Evolutionary conservation across 2,329 filamentous ascomycete species (phyloP).

Genomic region (Coniochaeta sp.): DNA sequence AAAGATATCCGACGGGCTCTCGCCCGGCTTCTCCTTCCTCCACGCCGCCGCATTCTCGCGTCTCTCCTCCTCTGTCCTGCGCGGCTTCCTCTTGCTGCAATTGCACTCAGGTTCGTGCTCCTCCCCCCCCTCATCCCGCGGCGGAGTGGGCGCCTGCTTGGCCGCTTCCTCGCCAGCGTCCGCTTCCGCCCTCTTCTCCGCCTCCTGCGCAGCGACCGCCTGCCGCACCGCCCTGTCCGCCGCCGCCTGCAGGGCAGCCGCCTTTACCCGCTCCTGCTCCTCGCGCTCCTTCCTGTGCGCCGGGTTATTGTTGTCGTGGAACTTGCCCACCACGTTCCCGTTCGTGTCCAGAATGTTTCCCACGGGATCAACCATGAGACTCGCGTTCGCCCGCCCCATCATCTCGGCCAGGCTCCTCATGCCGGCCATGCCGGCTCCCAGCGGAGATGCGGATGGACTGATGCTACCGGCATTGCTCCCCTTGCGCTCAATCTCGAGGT

Average conservation of each 20-base stretch:
- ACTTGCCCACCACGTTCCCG: conserved; percentile 37
- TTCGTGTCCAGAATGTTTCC: conserved; percentile 38
- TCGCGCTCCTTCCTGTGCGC: conserved; percentile 24
- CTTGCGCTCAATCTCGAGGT: conserved; percentile 24
- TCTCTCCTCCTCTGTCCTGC: conserved; percentile 22
- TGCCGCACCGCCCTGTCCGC: not conserved
- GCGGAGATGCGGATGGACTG: conserved; percentile 10
- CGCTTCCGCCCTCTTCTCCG: not conserved
- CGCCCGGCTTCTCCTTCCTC: conserved; percentile 27
- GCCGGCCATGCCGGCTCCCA: conserved; percentile 11
- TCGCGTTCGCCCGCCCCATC: conserved; percentile 22
- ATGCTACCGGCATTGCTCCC: conserved; percentile 3
- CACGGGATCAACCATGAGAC: conserved; percentile 32
- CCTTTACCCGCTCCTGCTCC: conserved; percentile 16
- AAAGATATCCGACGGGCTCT: conserved; percentile 45
- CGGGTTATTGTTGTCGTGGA: conserved; percentile 40
- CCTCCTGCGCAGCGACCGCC: not conserved
- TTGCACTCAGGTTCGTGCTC: not conserved
- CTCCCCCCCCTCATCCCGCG: not conserved
- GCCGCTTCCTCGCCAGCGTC: not conserved
- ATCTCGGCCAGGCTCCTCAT: conserved; percentile 22
- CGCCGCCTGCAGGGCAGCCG: conserved; percentile 23
- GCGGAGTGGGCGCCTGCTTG: not conserved
- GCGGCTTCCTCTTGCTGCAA: not conserved
- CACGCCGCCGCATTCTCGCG: conserved; percentile 21